A percentile compares a stretch with the other conserved stretches of the same genome.
Conservation (phyloP, 345 rosid genomes). For the Erysimum cheiranthoides region DNA sequence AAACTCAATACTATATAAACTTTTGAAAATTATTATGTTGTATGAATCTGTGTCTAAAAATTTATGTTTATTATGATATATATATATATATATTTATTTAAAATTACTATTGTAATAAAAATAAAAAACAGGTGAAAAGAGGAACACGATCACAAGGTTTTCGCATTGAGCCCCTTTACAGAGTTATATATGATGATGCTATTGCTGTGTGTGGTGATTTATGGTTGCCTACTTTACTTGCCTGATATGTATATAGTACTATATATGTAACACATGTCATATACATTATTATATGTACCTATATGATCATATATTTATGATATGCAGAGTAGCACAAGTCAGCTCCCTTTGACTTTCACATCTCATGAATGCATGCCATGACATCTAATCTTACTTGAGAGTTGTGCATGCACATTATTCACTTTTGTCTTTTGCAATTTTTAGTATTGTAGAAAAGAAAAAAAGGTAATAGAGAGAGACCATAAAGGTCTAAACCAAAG, state of each 20-base stretch:
- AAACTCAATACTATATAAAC: not conserved
- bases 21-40: not conserved
- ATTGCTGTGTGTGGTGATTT: slow-evolving; percentile 26
- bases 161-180: slow-evolving; percentile 31
- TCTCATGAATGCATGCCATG: slow-evolving; percentile 44
- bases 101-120: not conserved
- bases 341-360: slow-evolving; percentile 45
- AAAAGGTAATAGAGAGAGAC: slow-evolving; percentile 2
- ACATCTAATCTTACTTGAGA: slow-evolving; percentile 36
- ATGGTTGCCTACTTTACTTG: slow-evolving; percentile 9
- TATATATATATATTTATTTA: not conserved
- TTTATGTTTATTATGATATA: not conserved
- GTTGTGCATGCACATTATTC: slow-evolving; percentile 34
- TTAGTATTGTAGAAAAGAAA: not conserved
- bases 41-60: not conserved
- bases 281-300: slow-evolving; percentile 9
- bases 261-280: slow-evolving; percentile 8
- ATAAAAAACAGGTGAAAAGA: slow-evolving; percentile 29
- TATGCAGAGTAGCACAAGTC: slow-evolving; percentile 30
- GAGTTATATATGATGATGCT: slow-evolving; percentile 29
- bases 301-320: slow-evolving; percentile 30
- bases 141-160: slow-evolving; percentile 38
- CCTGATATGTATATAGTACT: slow-evolving; percentile 6
- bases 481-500: slow-evolving; percentile 19
- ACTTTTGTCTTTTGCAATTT: slow-evolving; percentile 1